Evolutionary conservation across 305 asterid species (phyloP), one percentile per base, ranked within the genome.

Genomic region (Coffea humblotiana): DNA sequence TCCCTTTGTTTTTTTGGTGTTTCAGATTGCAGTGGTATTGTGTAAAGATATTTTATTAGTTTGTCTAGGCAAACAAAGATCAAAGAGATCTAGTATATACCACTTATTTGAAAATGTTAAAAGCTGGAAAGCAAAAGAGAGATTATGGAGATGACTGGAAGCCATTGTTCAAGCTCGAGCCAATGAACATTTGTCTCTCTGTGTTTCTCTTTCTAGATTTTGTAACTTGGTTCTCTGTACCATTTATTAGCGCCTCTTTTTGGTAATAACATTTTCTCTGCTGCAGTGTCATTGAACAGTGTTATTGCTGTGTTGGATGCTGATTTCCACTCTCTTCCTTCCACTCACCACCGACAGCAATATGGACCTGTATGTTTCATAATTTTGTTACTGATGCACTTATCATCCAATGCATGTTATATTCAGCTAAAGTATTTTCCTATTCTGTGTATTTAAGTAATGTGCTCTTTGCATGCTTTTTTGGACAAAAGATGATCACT

Each of bases 291-390:
- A 29, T 85, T 94, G 87, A 91, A 93, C 89, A 92, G 98, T 86
- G 99, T 96, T 49, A 96, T 96, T 85, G 98, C 98, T 35, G 97
- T 96, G 76, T 78, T 96, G 85, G 98, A 96, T 88, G 92, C 97
- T 86, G 99, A 96, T 87, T 94, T 96, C 82, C 99, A 96, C 87
- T 92, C 98, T 71, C 99, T 96, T 72, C 97, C 99, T 75, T 89
- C 99, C 74, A 90, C 96, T 85, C 98, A 93, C 86, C 98, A 96
- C 85, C 85, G 99, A 81, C 96, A 96, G 87, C 99, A 92, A 86
- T 94, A 96, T 84, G 99, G 99, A 74, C 98, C 99, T 80, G 99
- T 96, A 90, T 81, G 99, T 91, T 71, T 87, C 72, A 79, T 75
- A 37, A 75, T 65, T 37, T 66, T 25, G 21, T 7, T 18, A 18